Percentiles rank a stretch among this genome's conserved stretches.
These are phyloP conservation scores for Rhizopogon vulgaris DNA, from an alignment of 768 basidiomycete genomes.

Conservation along the genomic window DNA sequence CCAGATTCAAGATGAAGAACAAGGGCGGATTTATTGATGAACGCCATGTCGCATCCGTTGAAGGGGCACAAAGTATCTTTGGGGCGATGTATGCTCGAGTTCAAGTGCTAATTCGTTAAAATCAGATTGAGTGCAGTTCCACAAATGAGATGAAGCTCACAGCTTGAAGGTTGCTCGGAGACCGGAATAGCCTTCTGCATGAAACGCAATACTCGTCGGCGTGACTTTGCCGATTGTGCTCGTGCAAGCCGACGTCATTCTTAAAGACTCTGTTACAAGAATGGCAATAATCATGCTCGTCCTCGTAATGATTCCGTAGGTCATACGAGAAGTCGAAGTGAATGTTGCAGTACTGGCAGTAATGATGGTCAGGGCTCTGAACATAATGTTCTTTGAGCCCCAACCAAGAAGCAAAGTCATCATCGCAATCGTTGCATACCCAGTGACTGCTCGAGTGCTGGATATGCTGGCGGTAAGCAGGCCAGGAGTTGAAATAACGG, in stretches of 20 bases:
- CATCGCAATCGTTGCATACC: conserved; percentile 38
- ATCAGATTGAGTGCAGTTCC: background rate
- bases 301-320: conserved; percentile 36
- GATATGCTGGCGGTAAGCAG: conserved; percentile 31
- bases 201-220: conserved; percentile 40
- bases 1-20: conserved; percentile 61
- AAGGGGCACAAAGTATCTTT: conserved; percentile 32
- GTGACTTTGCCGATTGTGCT: conserved; percentile 41
- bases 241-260: conserved; percentile 31
- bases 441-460: conserved; percentile 33
- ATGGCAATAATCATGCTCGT: conserved; percentile 37
- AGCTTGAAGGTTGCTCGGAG: conserved; percentile 11
- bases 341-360: conserved; percentile 44
- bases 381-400: conserved; percentile 47
- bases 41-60: conserved; percentile 37
- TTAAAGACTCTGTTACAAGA: conserved; percentile 38
- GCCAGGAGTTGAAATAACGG: conserved; percentile 24
- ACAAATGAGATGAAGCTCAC: conserved; percentile 4
- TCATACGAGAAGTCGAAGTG: conserved; percentile 31
- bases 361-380: conserved; percentile 42
- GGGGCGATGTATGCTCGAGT: conserved; percentile 44
- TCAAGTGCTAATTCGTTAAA: conserved; percentile 36
- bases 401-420: conserved; percentile 35
- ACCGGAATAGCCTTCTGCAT: conserved; percentile 39
- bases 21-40: conserved; percentile 50